Evolutionary conservation across 257 asterid species (phyloP).

Genomic region (Solanum rostratum): DNA sequence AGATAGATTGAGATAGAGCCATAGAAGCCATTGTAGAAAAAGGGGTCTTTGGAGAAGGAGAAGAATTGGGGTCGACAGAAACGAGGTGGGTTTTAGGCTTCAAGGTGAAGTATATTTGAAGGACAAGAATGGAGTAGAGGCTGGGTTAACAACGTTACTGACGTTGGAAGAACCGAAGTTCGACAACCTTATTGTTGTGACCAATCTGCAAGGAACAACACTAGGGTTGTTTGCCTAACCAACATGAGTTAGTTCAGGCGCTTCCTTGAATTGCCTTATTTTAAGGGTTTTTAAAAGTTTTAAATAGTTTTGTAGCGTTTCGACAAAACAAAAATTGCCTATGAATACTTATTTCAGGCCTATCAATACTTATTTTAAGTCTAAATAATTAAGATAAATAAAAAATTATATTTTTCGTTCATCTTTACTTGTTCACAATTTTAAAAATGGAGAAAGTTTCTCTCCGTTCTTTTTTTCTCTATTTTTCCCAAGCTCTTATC

Average conservation of each 20-base stretch:
- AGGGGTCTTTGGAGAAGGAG: neutral
- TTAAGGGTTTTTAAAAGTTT: too few relatives aligned
- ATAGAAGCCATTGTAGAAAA: conserved; percentile 60
- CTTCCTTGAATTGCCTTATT: too few relatives aligned
- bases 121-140: neutral
- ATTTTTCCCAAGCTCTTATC: too few relatives aligned
- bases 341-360: too few relatives aligned
- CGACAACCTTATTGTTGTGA: neutral
- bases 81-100: neutral
- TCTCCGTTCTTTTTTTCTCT: too few relatives aligned
- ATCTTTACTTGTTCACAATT: too few relatives aligned
- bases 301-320: too few relatives aligned
- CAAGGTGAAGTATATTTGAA: neutral
- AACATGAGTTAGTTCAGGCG: neutral
- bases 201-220: neutral
- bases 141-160: neutral
- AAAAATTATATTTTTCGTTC: too few relatives aligned
- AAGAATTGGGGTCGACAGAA: neutral
- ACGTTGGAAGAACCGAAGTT: neutral
- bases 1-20: conserved; percentile 36
- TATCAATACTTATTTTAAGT: too few relatives aligned
- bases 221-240: neutral
- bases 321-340: too few relatives aligned
- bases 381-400: too few relatives aligned
- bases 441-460: too few relatives aligned